Conservation (phyloP, 176 grass and related monocot species). For the Chrysopogon serrulatus region DNA sequence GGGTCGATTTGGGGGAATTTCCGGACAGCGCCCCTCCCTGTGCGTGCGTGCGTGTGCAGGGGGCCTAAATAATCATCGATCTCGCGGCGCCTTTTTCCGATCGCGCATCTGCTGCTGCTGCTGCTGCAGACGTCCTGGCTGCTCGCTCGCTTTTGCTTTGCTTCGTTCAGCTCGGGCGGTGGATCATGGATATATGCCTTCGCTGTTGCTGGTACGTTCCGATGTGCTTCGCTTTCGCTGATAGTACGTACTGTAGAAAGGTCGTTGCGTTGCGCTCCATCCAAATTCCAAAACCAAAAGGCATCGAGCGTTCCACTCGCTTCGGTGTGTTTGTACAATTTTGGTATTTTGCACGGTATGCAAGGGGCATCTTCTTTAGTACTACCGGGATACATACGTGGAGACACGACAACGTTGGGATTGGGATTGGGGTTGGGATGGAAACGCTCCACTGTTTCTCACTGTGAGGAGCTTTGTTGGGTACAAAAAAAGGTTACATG, state of each 20-base stretch:
- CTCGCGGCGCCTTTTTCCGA: slow-evolving; percentile 5
- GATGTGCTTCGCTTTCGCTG: background rate
- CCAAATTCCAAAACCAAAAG: background rate
- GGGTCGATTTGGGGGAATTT: slow-evolving; percentile 26
- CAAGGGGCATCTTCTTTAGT: background rate
- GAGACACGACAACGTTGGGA: background rate
- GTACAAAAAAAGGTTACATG: background rate
- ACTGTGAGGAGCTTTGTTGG: background rate
- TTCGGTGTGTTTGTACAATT: background rate
- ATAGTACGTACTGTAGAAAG: too few relatives aligned
- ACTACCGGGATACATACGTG: background rate
- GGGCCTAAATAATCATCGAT: slow-evolving; percentile 22
- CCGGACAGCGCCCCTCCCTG: background rate
- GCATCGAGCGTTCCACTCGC: background rate
- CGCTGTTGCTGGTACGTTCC: background rate
- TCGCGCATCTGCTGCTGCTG: slow-evolving; percentile 6
- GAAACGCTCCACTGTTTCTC: background rate
- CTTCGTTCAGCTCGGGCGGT: background rate
- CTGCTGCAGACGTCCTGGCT: too few relatives aligned
- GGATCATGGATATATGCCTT: background rate
- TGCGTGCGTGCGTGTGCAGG: background rate
- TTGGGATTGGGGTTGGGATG: background rate
- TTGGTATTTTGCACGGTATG: background rate
- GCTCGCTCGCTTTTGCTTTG: background rate
- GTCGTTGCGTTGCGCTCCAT: background rate